phyloP scores from a whole-genome alignment of 768 basidiomycete species.

The Amanita jacksonii region DNA sequence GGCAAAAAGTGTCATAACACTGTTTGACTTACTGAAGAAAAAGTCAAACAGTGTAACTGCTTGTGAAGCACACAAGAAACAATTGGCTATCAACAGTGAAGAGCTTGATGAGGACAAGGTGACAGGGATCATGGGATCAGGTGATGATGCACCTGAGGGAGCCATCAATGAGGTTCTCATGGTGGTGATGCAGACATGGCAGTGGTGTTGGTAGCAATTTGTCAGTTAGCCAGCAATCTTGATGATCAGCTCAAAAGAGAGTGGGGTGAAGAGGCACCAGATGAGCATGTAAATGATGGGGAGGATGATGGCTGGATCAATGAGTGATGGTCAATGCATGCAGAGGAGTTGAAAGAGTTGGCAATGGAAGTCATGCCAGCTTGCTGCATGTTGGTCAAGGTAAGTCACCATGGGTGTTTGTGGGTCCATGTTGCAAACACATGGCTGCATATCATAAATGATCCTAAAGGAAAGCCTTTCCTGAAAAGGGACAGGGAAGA shows the following conservation, averaged over 20 bases:
- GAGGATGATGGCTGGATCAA: slow-evolving; percentile 7
- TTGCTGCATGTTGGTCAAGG: slow-evolving; percentile 4
- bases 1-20: slow-evolving; percentile 5
- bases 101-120: background rate
- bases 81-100: too few relatives aligned
- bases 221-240: background rate
- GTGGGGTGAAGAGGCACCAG: background rate
- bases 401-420: slow-evolving; percentile 2
- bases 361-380: background rate
- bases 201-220: background rate
- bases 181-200: too few relatives aligned
- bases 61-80: too few relatives aligned
- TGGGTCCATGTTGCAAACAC: background rate
- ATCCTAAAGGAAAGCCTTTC: too few relatives aligned
- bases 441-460: too few relatives aligned
- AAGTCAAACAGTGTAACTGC: too few relatives aligned
- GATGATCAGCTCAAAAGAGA: background rate
- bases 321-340: background rate
- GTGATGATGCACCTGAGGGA: background rate
- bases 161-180: too few relatives aligned
- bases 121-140: background rate
- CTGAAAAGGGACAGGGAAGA: too few relatives aligned
- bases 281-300: background rate
- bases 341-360: background rate
- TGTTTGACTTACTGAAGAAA: slow-evolving; percentile 8